phyloP scores from a whole-genome alignment of 352 stramenopile species.

The Globisporangium parvum region DNA sequence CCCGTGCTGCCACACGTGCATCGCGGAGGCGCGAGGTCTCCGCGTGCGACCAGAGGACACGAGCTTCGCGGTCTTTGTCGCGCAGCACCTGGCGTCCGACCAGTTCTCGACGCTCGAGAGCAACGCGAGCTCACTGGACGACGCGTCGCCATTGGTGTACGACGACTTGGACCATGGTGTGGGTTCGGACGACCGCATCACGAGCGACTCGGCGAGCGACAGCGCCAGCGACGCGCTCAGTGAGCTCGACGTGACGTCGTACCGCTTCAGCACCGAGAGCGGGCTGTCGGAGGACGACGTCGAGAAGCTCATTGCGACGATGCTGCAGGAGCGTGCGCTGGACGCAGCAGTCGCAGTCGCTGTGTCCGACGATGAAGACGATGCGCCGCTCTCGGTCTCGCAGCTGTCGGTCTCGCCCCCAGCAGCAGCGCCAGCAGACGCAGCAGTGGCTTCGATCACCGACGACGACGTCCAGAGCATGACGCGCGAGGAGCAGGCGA shows the following conservation, averaged over 20 bases:
- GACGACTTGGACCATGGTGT: background rate
- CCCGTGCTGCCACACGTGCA: conserved; percentile 31
- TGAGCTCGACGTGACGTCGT: conserved; percentile 7
- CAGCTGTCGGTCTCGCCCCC: too few species aligned
- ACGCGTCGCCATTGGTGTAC: background rate
- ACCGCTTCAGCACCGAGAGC: conserved; percentile 12
- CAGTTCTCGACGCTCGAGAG: conserved; percentile 4
- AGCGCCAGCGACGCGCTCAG: background rate
- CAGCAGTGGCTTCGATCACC: background rate
- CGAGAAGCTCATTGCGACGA: conserved; percentile 7
- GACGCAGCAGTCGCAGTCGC: background rate
- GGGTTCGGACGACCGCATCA: background rate
- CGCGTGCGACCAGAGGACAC: conserved; percentile 16
- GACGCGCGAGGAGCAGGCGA: conserved; percentile 6
- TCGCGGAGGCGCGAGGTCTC: conserved; percentile 19
- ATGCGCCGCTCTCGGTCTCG: too few species aligned
- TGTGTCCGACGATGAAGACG: background rate
- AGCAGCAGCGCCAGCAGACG: too few species aligned
- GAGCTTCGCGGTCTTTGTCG: conserved; percentile 8
- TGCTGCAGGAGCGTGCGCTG: background rate
- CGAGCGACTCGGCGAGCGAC: too few species aligned
- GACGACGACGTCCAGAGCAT: background rate
- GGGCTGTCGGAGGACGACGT: conserved; percentile 13
- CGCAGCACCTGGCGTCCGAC: conserved; percentile 2
- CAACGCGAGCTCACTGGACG: background rate